phyloP scores from a whole-genome alignment of 805 yeast genomes.

The Candida endomychidarum region DNA sequence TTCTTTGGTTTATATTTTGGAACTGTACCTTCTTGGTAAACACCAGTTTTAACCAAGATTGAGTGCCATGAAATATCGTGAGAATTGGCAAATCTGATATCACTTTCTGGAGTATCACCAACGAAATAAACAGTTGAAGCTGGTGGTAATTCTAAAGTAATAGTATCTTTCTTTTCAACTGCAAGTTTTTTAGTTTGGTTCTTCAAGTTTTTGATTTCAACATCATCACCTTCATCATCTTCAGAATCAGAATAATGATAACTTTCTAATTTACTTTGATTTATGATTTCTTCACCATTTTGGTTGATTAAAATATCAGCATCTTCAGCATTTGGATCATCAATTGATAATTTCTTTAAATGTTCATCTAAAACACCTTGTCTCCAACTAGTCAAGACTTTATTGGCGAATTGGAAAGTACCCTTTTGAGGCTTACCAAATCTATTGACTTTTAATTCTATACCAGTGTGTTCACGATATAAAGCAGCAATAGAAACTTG shows the following conservation, averaged over 20 bases:
- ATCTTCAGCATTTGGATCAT: conserved; percentile 43
- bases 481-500: conserved; percentile 86
- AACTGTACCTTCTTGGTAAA: conserved; percentile 73
- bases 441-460: conserved; percentile 73
- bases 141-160: conserved; percentile 66
- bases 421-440: conserved; percentile 91
- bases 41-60: conserved; percentile 84
- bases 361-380: conserved; percentile 74
- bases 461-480: conserved; percentile 81
- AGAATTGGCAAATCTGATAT: conserved; percentile 82
- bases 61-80: conserved; percentile 86
- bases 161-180: conserved; percentile 34
- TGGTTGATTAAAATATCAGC: conserved; percentile 44
- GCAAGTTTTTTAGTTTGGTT: conserved; percentile 28
- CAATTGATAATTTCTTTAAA: conserved; percentile 51
- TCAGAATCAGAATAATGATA: conserved; percentile 30
- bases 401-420: conserved; percentile 80
- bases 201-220: conserved; percentile 10
- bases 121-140: conserved; percentile 86
- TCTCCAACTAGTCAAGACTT: conserved; percentile 75
- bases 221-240: conserved; percentile 25
- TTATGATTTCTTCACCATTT: conserved; percentile 45
- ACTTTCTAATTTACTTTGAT: conserved; percentile 41
- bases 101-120: conserved; percentile 89
- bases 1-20: conserved; percentile 82